Evolutionary conservation across 495 filamentous ascomycete genomes (phyloP), one percentile per base, ranked within the genome.

Genomic region (Letharia lupina): DNA sequence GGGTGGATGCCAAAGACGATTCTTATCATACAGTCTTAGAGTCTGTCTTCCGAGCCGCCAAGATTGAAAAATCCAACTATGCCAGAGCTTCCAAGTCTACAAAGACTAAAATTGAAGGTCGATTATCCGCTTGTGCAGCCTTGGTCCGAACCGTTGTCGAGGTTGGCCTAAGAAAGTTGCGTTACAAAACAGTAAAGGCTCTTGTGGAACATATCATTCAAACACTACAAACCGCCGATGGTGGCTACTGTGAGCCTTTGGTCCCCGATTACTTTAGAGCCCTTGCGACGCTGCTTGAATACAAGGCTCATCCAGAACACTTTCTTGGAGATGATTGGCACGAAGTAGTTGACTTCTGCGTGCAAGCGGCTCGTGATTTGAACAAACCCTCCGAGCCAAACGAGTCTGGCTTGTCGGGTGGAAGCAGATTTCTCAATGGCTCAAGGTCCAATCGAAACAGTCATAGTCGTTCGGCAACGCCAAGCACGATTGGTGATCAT

Each of bases 1-100:
- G 81, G 45, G 76, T 79, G 57, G 69, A 73, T 20, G 76, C 91
- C 62, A 85, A 82, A 60, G 91, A 96, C 72, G 89, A 89, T 69
- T 83, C 82, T 23, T 96, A 88, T 70, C 89, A 95, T 70, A 83
- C 82, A 59, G 86, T 97, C 39, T 91, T 88, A 67, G 91, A 97
- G 71, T 83, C 84, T 1, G 76, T 98, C 20, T 97, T 97, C 71
- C 78, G 81, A 47, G 86, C 84, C 67, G 77, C 85, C 11, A 78
- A 86, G 28, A 71, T 78, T 15, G 91, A 97, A 65, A 89, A 87
- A 71, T 79, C 86, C 37, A 67, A 77, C 33, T 90, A 86, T 70
- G 81, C 85, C 61, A 79, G 79, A 64, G 81, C 84, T 45, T 85
- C 81, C 65, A 78, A 77, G 39, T 70, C 74, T 39, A 82, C 73